Conservation (phyloP, 2,329 filamentous ascomycete species). For the Plenodomus biglobosus region DNA sequence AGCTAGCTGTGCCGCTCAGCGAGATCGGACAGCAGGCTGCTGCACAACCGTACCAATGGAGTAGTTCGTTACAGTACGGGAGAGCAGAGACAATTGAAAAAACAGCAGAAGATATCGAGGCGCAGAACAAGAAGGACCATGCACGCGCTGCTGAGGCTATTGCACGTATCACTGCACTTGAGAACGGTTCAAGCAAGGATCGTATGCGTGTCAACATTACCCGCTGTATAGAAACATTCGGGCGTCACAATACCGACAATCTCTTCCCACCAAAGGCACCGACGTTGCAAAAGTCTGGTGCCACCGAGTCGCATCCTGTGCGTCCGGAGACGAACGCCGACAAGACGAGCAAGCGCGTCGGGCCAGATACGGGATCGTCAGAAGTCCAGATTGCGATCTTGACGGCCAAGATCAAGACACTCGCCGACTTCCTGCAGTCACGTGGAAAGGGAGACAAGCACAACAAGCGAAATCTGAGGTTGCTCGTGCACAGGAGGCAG, state of each 20-base stretch:
- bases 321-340: conserved; percentile 48
- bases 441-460: conserved; percentile 83
- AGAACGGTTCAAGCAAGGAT: conserved; percentile 77
- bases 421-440: conserved; percentile 70
- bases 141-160: conserved; percentile 73
- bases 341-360: conserved; percentile 61
- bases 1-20: conserved; percentile 61
- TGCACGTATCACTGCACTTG: conserved; percentile 73
- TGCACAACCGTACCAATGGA: conserved; percentile 9
- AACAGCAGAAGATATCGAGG: conserved; percentile 25
- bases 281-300: conserved; percentile 50
- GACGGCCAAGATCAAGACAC: conserved; percentile 85
- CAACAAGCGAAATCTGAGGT: conserved; percentile 85
- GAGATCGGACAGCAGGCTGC: conserved; percentile 12
- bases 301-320: conserved; percentile 45
- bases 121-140: conserved; percentile 51
- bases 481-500: conserved; percentile 86
- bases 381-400: conserved; percentile 98
- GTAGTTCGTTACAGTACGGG: conserved; percentile 2
- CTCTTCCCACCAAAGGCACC: conserved; percentile 62
- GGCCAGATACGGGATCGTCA: conserved; percentile 88
- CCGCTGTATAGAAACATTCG: conserved; percentile 83
- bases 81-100: conserved; percentile 7
- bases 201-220: conserved; percentile 78
- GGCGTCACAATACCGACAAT: conserved; percentile 83